A percentile compares a stretch with the other conserved stretches of the same genome.
These are phyloP conservation scores for Macrolepiota albuminosa DNA, from an alignment of 768 basidiomycete genomes.

Conservation along the genomic window DNA sequence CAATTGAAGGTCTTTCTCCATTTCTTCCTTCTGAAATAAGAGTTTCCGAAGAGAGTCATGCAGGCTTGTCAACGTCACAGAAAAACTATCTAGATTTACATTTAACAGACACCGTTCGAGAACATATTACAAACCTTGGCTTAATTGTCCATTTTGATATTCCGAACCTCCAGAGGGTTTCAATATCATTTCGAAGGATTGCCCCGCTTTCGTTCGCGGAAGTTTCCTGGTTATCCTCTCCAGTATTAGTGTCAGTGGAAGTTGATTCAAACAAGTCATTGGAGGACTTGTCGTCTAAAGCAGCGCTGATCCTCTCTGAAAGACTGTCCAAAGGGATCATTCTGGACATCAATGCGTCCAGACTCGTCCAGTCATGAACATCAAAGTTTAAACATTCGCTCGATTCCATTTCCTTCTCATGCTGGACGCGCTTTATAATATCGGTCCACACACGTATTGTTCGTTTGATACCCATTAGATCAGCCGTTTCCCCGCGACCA, in stretches of 20 bases:
- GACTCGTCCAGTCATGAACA: constrained; percentile 45
- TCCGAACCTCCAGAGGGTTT: constrained; percentile 22
- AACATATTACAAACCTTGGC: constrained; percentile 45
- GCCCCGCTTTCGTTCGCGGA: constrained; percentile 1
- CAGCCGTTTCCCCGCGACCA: constrained; percentile 59
- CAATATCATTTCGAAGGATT: not conserved
- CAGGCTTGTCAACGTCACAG: constrained; percentile 42
- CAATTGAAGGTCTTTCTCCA: constrained; percentile 51
- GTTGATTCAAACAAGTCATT: constrained; percentile 4
- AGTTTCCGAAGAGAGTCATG: constrained; percentile 45
- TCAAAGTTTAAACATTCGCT: constrained; percentile 25
- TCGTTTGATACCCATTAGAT: constrained; percentile 59
- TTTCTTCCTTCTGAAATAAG: constrained; percentile 37
- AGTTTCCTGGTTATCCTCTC: not conserved
- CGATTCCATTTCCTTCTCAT: constrained; percentile 54
- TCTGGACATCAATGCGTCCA: constrained; percentile 49
- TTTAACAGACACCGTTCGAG: not conserved
- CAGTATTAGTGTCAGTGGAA: not conserved
- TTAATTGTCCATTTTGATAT: constrained; percentile 55
- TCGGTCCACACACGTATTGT: constrained; percentile 58
- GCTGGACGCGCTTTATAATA: constrained; percentile 44
- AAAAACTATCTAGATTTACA: constrained; percentile 46
- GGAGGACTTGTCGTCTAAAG: constrained; percentile 17
- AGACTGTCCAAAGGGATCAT: constrained; percentile 49
- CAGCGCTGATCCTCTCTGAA: constrained; percentile 46